Evolutionary conservation across 176 grass and related monocot species (phyloP).

Genomic region (Cocos nucifera): DNA sequence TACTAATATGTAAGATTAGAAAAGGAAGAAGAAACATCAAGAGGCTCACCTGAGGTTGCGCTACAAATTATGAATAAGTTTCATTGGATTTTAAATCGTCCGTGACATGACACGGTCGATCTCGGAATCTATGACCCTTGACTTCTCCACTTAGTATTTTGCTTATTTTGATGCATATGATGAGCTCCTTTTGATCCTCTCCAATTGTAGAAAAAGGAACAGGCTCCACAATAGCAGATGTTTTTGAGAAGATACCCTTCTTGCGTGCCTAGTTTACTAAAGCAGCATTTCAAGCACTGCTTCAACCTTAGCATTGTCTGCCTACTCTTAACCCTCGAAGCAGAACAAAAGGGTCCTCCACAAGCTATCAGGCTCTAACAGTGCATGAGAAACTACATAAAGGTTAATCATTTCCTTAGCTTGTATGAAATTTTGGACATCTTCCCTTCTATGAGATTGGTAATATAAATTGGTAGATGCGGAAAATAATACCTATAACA

Average conservation of each 20-base stretch:
- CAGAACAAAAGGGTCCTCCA: background rate
- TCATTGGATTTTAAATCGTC: conserved; percentile 1
- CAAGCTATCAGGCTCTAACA: too few relatives aligned
- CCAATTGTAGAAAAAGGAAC: conserved; percentile 19
- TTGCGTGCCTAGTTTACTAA: background rate
- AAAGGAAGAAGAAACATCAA: background rate
- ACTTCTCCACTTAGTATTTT: conserved; percentile 32
- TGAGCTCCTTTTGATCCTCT: conserved; percentile 16
- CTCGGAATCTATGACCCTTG: conserved; percentile 27
- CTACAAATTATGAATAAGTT: too few relatives aligned
- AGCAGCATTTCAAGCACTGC: conserved; percentile 7
- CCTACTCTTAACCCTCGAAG: background rate
- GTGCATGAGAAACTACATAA: too few relatives aligned
- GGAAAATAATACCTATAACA: too few relatives aligned
- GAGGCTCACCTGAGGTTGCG: too few relatives aligned
- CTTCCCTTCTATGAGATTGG: too few relatives aligned
- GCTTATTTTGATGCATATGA: conserved; percentile 32
- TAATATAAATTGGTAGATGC: too few relatives aligned
- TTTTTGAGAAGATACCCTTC: conserved; percentile 17
- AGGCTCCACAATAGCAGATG: conserved; percentile 14
- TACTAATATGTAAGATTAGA: background rate
- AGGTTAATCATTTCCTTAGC: too few relatives aligned
- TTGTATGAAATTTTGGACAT: too few relatives aligned
- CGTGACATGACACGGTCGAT: conserved; percentile 7
- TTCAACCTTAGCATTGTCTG: conserved; percentile 1